Base-by-base conservation (phyloP, 139 green algal genomes). In the Ulvella scutata region DNA sequence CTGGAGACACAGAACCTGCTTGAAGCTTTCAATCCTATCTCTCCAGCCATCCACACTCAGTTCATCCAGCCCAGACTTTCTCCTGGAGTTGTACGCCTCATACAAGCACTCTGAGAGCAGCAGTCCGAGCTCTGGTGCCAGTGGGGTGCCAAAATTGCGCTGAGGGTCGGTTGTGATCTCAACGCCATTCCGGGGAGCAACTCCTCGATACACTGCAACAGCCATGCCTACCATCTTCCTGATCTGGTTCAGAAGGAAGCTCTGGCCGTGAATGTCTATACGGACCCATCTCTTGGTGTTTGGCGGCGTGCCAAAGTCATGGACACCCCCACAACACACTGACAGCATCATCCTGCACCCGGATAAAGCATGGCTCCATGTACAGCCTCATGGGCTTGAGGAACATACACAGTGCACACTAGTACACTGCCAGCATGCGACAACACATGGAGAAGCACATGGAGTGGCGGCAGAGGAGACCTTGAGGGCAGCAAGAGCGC, bases 201-300 rank as follows among this genome's bases (percentile, higher is more conserved):
- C 44, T 0, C 86, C 87, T 6, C 87, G 85, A 61, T 85, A 76
- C 3, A 93, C 78, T 4, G 91, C 91, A 38, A 96, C 38, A 9
- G 83, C 89, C 77, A 91, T 82, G 43, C 89, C 90, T 38, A 96
- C 83, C 88, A 96, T 92, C 78, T 95, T 96, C 44, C 92, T 82
- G 77, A 97, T 97, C 81, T 97, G 92, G 84, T 97, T 89, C 75
- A 97, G 82, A 82, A 97, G 92, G 82, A 97, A 97, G 75, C 78
- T 89, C 83, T 97, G 91, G 2, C 92, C 92, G 29, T 97, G 43
- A 28, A 97, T 86, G 40, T 85, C 79, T 72, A 93, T 51, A 37
- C 81, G 74, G 62, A 91, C 89, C 82, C 84, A 92, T n/a, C n/a
- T n/a, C n/a, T n/a, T n/a, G n/a, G n/a, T n/a, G n/a, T n/a, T n/a